Evolutionary conservation across 306 rosid species (phyloP).

Genomic region (Castanea sativa): DNA sequence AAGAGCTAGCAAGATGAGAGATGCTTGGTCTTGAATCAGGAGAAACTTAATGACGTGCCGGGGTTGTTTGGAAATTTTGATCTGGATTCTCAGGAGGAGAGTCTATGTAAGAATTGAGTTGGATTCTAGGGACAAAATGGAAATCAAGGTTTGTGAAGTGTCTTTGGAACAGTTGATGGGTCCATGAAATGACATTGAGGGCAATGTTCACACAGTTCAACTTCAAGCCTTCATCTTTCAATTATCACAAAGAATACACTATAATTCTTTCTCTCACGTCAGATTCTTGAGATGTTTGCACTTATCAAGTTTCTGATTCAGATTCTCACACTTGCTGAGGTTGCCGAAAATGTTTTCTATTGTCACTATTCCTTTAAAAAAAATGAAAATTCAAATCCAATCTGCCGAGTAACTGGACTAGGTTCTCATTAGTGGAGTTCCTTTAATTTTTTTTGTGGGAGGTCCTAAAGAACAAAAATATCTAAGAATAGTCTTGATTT

Average conservation of each 20-base stretch:
- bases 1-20: conserved; percentile 60
- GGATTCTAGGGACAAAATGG: conserved; percentile 61
- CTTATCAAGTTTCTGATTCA: neutral
- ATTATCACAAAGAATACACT: conserved; percentile 40
- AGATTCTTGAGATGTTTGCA: neutral
- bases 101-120: conserved; percentile 30
- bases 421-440: no score
- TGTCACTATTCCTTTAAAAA: no score
- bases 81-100: conserved; percentile 29
- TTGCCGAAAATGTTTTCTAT: conserved; percentile 6
- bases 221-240: conserved; percentile 31
- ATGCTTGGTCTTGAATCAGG: conserved; percentile 43
- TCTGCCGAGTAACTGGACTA: no score
- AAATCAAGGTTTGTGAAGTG: conserved; percentile 36
- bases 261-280: neutral
- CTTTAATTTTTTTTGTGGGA: no score
- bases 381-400: no score
- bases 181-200: conserved; percentile 87
- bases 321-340: neutral
- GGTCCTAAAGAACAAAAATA: no score
- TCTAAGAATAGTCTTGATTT: no score
- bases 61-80: conserved; percentile 38
- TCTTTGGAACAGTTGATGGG: conserved; percentile 65
- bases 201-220: conserved; percentile 53
- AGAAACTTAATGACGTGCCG: conserved; percentile 47